phyloP scores from a whole-genome alignment of 2,329 filamentous ascomycete species.

The Mycosphaerella arachidis region DNA sequence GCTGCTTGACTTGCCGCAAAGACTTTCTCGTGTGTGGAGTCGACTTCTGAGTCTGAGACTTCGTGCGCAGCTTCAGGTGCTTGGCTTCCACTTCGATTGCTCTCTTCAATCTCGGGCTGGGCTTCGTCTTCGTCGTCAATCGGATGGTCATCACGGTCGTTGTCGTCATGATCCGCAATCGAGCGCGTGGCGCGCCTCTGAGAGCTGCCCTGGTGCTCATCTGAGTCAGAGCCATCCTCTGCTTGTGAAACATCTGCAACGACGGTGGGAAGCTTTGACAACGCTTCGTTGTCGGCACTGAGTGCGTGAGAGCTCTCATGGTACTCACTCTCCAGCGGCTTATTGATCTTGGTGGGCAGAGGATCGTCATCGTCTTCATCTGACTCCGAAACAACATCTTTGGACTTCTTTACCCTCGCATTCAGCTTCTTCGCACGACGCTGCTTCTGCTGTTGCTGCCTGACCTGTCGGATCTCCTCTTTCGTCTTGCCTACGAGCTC shows the following conservation, averaged over 20 bases:
- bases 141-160: neutral
- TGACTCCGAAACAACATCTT: neutral
- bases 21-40: neutral
- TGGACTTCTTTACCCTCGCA: neutral
- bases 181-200: neutral
- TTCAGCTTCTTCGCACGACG: neutral
- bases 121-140: neutral
- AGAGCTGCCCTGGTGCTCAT: neutral
- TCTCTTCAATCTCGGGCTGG: neutral
- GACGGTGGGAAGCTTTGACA: no score
- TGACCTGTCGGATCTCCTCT: slow-evolving; percentile 15
- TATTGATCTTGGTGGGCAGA: neutral
- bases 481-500: slow-evolving; percentile 18
- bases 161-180: neutral
- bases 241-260: no score
- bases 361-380: neutral
- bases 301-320: no score
- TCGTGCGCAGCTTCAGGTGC: neutral
- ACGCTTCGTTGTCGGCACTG: no score
- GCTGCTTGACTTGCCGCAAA: neutral
- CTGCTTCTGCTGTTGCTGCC: slow-evolving; percentile 10
- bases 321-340: no score
- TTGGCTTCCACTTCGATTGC: neutral
- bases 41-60: neutral
- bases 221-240: neutral